These are phyloP conservation scores for Eutypella sp. DNA, from an alignment of 2,329 filamentous ascomycete genomes.

Conservation along the genomic window DNA sequence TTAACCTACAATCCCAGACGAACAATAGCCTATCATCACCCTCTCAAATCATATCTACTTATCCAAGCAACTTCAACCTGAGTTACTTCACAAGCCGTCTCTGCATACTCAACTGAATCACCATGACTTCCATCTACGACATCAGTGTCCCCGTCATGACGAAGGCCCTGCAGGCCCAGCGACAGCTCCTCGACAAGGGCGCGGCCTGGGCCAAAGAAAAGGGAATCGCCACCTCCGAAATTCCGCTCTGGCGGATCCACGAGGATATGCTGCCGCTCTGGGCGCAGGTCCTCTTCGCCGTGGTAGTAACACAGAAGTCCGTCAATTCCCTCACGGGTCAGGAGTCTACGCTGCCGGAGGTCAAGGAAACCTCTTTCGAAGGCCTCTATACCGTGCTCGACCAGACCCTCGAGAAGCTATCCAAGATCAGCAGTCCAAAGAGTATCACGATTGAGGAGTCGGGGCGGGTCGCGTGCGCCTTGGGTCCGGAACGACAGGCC, in stretches of 20 bases:
- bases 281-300: conserved; percentile 34
- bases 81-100: neutral
- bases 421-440: conserved; percentile 23
- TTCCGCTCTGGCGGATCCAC: conserved; percentile 29
- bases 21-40: no score
- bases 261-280: conserved; percentile 39
- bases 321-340: conserved; percentile 30
- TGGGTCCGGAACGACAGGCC: conserved; percentile 26
- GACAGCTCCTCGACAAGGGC: conserved; percentile 32
- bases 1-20: no score
- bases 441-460: conserved; percentile 28
- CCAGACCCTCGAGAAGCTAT: conserved; percentile 24
- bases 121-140: conserved; percentile 37
- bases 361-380: conserved; percentile 29
- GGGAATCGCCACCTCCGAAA: conserved; percentile 10
- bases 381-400: conserved; percentile 31
- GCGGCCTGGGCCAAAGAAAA: conserved; percentile 27
- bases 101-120: neutral
- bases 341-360: conserved; percentile 19
- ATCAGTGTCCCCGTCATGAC: conserved; percentile 27
- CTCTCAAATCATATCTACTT: no score
- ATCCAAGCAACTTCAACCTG: neutral
- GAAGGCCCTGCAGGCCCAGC: conserved; percentile 28
- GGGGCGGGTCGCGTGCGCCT: conserved; percentile 23
- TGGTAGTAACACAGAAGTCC: conserved; percentile 17